Base-by-base conservation (phyloP, 148 eudicot genomes). In the Bassia scoparia region DNA sequence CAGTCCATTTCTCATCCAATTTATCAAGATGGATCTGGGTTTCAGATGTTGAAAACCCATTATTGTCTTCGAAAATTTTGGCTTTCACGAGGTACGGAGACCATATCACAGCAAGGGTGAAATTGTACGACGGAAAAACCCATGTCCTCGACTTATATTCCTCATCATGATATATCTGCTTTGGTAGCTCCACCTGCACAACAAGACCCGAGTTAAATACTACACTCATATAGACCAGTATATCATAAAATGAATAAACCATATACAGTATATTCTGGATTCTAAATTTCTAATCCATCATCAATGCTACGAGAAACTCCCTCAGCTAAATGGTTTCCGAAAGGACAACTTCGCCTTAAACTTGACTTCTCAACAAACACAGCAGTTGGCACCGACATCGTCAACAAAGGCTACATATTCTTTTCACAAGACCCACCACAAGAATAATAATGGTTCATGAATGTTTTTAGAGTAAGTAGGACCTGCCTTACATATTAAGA, bases 101-200 rank as follows among this genome's bases (percentile, higher is more conserved):
- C 98, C 98, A 94, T 23, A 88, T 82, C 26, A 85, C 81, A 0
- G 91, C 80, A 10, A 94, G 68, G 0, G 96, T 89, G 71, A 91
- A 84, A 78, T 89, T 89, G 86, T 86, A 76, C 0, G 84, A 70
- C 4, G 90, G 91, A 61, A 91, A 94, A 59, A 61, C 17, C 97
- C 97, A 91, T 71, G 81, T 89, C 72, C 62, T 84, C 54, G 87
- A 84, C 67, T 70, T 86, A 67, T 82, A 88, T 41, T 63, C 81
- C 59, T 80, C 76, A 70, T 94, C 98, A 52, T 88, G 96, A 80
- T 94, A 91, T 31, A 91, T 84, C 29, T 83, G 88, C 68, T 80
- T 68, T 2, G 87, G 87, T 81, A 72, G 78, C 79, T 91, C 97
- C 21, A 83, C 88, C 97, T 93, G 87, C 44, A 65, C 18, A 58